Evolutionary conservation across 129 eudicot genomes (phyloP).

Genomic region (Silybum marianum): DNA sequence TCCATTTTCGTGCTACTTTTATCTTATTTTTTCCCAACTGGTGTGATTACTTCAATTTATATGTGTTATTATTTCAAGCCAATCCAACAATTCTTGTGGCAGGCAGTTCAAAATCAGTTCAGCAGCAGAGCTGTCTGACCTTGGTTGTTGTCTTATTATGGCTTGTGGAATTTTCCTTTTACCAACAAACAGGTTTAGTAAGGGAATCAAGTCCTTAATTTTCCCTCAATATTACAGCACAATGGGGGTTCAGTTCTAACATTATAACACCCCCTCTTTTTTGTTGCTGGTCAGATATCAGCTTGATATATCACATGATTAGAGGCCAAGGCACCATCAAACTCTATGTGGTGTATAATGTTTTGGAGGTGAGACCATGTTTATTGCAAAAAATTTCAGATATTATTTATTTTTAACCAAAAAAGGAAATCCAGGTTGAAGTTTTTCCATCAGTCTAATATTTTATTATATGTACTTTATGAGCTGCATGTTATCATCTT

Average conservation of each 20-base stretch:
- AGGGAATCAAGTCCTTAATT: constrained; percentile 38
- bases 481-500: background rate
- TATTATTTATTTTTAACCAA: background rate
- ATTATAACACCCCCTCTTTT: constrained; percentile 9
- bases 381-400: constrained; percentile 1
- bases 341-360: constrained; percentile 97
- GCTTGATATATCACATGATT: constrained; percentile 97
- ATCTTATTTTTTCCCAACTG: background rate
- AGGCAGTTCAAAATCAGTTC: constrained; percentile 85
- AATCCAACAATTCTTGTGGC: constrained; percentile 49
- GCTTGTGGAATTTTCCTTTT: constrained; percentile 37
- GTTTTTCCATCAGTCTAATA: background rate
- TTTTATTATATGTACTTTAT: background rate
- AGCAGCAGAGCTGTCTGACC: constrained; percentile 87
- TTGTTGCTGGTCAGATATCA: constrained; percentile 68
- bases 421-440: background rate
- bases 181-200: constrained; percentile 83
- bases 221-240: background rate
- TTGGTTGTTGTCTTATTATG: constrained; percentile 68
- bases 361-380: constrained; percentile 75
- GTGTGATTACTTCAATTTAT: background rate
- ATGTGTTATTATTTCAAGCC: constrained; percentile 12
- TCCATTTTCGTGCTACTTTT: background rate
- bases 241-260: constrained; percentile 19
- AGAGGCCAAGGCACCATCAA: constrained; percentile 97